Evolutionary conservation across 2,329 filamentous ascomycete species (phyloP).

Genomic region (Aspergillus quadricinctus): DNA sequence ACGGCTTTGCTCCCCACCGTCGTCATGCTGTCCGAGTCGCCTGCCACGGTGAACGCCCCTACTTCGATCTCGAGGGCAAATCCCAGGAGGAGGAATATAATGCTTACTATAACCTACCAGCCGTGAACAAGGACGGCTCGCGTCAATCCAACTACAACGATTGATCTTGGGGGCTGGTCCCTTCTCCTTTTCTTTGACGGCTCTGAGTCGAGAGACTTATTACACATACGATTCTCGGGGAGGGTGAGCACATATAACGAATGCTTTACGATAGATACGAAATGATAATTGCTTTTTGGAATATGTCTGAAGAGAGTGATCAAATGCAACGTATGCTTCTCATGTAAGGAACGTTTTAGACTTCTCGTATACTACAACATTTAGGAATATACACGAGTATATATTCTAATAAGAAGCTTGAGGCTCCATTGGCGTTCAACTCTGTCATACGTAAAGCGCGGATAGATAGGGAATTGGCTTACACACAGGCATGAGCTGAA

Average conservation of each 20-base stretch:
- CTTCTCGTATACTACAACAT: not conserved
- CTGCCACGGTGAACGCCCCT: constrained; percentile 45
- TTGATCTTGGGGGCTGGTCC: constrained; percentile 16
- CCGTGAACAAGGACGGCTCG: constrained; percentile 54
- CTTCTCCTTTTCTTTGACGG: not conserved
- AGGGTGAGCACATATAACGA: not conserved
- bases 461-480: not conserved
- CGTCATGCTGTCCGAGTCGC: constrained; percentile 52
- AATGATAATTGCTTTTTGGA: not conserved
- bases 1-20: constrained; percentile 55
- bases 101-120: constrained; percentile 45
- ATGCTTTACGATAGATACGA: not conserved
- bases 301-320: not conserved
- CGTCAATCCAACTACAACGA: constrained; percentile 57
- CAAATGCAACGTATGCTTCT: not conserved
- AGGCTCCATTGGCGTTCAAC: not conserved
- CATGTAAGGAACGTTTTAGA: not conserved
- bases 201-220: not conserved
- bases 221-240: not conserved
- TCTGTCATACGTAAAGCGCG: not conserved
- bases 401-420: not conserved
- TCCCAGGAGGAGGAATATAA: constrained; percentile 54
- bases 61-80: constrained; percentile 41
- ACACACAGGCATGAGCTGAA: not conserved
- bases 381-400: not conserved